Conservation (phyloP, 164 flowering plant genomes). For the Kalanchoe fedtschenkoi region DNA sequence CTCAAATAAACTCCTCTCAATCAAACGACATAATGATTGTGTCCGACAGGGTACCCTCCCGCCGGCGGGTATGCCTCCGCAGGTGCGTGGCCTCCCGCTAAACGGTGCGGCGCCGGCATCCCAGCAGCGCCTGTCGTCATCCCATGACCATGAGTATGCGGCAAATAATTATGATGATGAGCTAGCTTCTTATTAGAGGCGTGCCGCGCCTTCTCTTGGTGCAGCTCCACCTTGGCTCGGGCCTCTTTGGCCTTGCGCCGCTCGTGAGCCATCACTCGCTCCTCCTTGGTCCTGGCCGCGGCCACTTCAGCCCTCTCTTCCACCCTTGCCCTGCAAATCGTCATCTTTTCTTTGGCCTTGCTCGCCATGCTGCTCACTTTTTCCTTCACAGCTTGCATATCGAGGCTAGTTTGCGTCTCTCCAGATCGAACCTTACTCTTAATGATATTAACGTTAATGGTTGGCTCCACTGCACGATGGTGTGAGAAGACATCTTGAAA, state of each 20-base stretch:
- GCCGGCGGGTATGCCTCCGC: constrained; percentile 12
- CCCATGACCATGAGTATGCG: constrained; percentile 4
- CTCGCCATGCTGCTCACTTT: constrained; percentile 5
- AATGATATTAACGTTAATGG: too few species aligned
- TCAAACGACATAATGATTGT: neutral
- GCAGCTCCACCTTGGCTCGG: constrained; percentile 55
- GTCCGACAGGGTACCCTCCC: constrained; percentile 6
- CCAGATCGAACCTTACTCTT: too few species aligned
- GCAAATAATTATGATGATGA: neutral
- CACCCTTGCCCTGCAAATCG: constrained; percentile 1
- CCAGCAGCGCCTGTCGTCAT: constrained; percentile 4
- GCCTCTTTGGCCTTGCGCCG: constrained; percentile 53
- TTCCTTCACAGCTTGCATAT: constrained; percentile 4
- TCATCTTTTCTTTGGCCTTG: constrained; percentile 3
- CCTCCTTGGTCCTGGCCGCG: neutral
- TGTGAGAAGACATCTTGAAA: too few species aligned
- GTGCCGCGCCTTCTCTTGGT: constrained; percentile 31
- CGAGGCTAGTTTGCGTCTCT: too few species aligned
- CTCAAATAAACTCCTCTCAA: neutral
- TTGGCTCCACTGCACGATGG: too few species aligned
- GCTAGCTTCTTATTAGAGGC: constrained; percentile 23
- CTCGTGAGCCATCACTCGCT: constrained; percentile 34
- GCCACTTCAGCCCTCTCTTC: constrained; percentile 3
- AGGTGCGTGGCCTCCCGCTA: constrained; percentile 22
- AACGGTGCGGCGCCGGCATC: neutral